phyloP scores from a whole-genome alignment of 495 filamentous ascomycete genomes.

The Xylaria castorea region DNA sequence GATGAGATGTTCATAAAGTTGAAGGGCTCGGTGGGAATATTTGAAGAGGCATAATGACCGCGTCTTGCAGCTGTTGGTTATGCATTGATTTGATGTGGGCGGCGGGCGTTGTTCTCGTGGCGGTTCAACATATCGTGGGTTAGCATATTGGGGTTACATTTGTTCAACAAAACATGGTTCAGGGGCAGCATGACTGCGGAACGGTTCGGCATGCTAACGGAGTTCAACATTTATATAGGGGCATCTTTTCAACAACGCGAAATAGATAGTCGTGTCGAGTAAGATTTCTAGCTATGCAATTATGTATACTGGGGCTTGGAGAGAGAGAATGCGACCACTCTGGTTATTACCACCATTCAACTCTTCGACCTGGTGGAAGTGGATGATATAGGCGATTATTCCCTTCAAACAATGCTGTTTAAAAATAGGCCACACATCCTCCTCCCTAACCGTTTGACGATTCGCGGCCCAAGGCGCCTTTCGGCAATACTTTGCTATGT shows the following conservation, averaged over 20 bases:
- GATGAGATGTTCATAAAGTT: conserved; percentile 92
- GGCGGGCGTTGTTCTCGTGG: neutral
- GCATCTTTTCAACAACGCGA: conserved; percentile 22
- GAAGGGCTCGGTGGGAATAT: conserved; percentile 66
- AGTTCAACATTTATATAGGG: conserved; percentile 15
- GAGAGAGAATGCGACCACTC: neutral
- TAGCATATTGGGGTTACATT: neutral
- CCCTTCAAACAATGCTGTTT: neutral
- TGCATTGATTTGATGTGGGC: neutral
- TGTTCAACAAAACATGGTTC: conserved; percentile 11
- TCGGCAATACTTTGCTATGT: neutral
- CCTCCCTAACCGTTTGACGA: neutral
- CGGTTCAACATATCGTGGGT: conserved; percentile 12
- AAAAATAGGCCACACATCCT: neutral
- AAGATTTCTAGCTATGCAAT: neutral
- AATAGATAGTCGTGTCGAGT: neutral
- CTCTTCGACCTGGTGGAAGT: neutral
- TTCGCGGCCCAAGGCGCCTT: neutral
- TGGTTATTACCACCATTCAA: neutral
- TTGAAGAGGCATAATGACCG: conserved; percentile 45
- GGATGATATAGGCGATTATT: neutral
- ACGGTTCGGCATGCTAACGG: neutral
- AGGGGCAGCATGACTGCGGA: neutral
- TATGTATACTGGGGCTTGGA: too few species aligned
- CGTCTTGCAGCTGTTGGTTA: neutral